Evolutionary conservation across 495 filamentous ascomycete species (phyloP), one percentile per base, ranked within the genome.

Genomic region (Echria macrotheca): DNA sequence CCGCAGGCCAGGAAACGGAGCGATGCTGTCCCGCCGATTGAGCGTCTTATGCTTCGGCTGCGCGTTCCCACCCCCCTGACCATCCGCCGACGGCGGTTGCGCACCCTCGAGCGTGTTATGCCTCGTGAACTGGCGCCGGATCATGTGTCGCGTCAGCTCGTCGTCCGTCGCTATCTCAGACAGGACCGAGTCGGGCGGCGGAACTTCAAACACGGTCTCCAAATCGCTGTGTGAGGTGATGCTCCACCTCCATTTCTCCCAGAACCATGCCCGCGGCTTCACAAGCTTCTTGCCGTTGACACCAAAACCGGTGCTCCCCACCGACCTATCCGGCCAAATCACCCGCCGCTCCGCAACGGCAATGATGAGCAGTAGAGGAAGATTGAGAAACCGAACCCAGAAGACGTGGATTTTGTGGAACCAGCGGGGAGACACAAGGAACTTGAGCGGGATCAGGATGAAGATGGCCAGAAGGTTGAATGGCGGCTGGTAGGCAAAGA

Each of bases 321-420:
- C n/a, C n/a, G n/a, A n/a, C n/a, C n/a, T n/a, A 22, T 50, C 50
- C 3, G 64, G 63, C 65, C 69, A 73, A 15, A 75, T 59, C 2
- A 62, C 54, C 35, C 73, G 71, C 33, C 82, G 79, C 59, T 84
- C 83, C 44, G 75, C 71, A 14, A 78, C 37, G 24, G 74, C 72
- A 48, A 88, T 79, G 47, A 78, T 22, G 25, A 86, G 70, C 0
- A 88, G 69, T 4, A 88, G 57, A 1, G 84, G 84, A 1, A 80
- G 68, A 55, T 88, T 88, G 58, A 84, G 68, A 8, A 75, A 49
- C 25, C 83, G 79, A 11, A 87, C 77, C 9, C 71, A 70, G 40
- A 75, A 70, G 38, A 88, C 80, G 57, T 88, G 86, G 49, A 87
- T 78, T 58, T 87, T 88, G 67, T 88, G 84, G 54, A 87, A 87